Evolutionary conservation across 176 grass and related monocot species (phyloP).

Genomic region (Thinopyrum elongatum): DNA sequence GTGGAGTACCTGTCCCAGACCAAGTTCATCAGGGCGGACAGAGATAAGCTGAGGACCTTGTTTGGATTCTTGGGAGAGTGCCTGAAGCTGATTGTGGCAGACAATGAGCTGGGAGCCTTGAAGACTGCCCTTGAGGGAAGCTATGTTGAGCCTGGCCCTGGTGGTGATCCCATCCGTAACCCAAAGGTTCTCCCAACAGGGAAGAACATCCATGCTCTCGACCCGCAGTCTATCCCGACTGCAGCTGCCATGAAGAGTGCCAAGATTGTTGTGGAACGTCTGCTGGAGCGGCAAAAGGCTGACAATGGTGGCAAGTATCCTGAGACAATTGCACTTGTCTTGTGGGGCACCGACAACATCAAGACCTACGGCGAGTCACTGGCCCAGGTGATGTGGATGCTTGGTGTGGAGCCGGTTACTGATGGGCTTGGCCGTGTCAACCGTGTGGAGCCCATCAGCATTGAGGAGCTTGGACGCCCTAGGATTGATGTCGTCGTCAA

Average conservation of each 20-base stretch:
- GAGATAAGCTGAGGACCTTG: slow-evolving; percentile 80
- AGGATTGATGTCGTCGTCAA: slow-evolving; percentile 96
- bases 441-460: slow-evolving; percentile 83
- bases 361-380: slow-evolving; percentile 98
- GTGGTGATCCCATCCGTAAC: slow-evolving; percentile 93
- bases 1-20: slow-evolving; percentile 82
- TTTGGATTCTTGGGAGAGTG: slow-evolving; percentile 86
- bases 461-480: slow-evolving; percentile 94
- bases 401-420: slow-evolving; percentile 73
- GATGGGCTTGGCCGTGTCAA: slow-evolving; percentile 95
- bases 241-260: slow-evolving; percentile 92
- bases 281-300: slow-evolving; percentile 84
- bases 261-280: slow-evolving; percentile 82
- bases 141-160: slow-evolving; percentile 90
- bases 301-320: slow-evolving; percentile 91
- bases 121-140: slow-evolving; percentile 91
- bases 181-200: slow-evolving; percentile 97
- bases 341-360: slow-evolving; percentile 99
- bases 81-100: slow-evolving; percentile 75
- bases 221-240: slow-evolving; percentile 93
- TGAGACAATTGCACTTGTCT: slow-evolving; percentile 95
- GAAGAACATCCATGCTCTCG: slow-evolving; percentile 98
- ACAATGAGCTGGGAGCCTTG: slow-evolving; percentile 89
- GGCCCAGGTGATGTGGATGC: slow-evolving; percentile 95
- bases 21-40: slow-evolving; percentile 80